Evolutionary conservation across 306 rosid species (phyloP).

Genomic region (Lathyrus oleraceus): DNA sequence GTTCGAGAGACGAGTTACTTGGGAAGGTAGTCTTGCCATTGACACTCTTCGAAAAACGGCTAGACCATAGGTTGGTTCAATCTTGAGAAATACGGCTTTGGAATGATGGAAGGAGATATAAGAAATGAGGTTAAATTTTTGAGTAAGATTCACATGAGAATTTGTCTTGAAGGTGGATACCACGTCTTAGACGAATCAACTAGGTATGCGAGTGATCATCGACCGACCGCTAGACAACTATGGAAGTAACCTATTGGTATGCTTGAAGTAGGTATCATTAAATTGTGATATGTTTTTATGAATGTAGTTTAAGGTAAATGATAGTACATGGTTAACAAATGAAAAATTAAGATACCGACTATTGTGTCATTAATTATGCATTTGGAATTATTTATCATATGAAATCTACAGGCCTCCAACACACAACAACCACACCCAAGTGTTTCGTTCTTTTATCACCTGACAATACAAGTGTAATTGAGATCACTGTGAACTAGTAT

Average conservation of each 20-base stretch:
- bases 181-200: conserved; percentile 94
- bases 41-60: conserved; percentile 67
- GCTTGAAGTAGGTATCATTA: conserved; percentile 59
- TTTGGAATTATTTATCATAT: too few species aligned
- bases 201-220: conserved; percentile 77
- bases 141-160: conserved; percentile 78
- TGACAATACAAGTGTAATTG: too few species aligned
- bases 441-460: too few species aligned
- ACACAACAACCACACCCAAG: too few species aligned
- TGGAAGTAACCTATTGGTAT: conserved; percentile 90
- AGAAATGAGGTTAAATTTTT: conserved; percentile 87
- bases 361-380: too few species aligned
- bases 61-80: conserved; percentile 84
- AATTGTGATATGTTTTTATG: too few species aligned
- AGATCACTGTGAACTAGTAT: too few species aligned
- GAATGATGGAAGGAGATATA: conserved; percentile 76
- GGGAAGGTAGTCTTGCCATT: conserved; percentile 73
- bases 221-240: conserved; percentile 88
- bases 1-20: conserved; percentile 72
- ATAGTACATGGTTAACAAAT: too few species aligned
- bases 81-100: too few species aligned
- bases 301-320: too few species aligned
- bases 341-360: too few species aligned
- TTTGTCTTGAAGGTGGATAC: conserved; percentile 96
- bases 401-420: too few species aligned